Base-by-base conservation (phyloP, 352 stramenopile genomes). In the Phytopythium cucurbitacearum region DNA sequence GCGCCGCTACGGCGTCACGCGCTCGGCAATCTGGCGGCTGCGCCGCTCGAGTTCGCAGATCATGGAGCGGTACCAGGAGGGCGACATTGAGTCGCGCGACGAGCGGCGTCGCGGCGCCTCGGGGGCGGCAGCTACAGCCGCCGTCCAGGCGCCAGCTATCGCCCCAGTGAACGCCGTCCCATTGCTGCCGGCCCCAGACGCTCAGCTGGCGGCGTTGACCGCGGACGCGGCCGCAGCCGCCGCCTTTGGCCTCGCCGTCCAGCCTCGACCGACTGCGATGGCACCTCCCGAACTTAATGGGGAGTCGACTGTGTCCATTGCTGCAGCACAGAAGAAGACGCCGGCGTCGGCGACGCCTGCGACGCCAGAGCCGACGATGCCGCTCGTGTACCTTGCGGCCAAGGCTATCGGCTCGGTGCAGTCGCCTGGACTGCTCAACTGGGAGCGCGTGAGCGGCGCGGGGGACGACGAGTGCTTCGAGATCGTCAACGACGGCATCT, bases 11-110 rank as follows among this genome's bases (percentile, higher is more conserved):
- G 67, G 70, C 8, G 70, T 80, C n/a, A 77, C 61, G 33, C 58
- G 66, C 41, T 76, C 70, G 11, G 70, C 70, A 16, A 77, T 80
- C 49, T 75, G 70, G 68, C 62, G 68, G 1, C 56, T 80, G 48
- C 64, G 62, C 9, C 67, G 67, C 36, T 44, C 62, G 12, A 68
- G 66, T n/a, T 50, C 41, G 34, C 59, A 71, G 35, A 75, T 80
- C 50, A 66, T 80, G 38, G 59, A 77, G 53, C 64, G 70, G 28
- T 80, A 80, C 49, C 57, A 76, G 46, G 64, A 75, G 33, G 70
- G 61, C 28, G 61, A 73, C 42, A 46, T 73, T 28, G 60, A 73
- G 55, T 74, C 66, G 6, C 67, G 70, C 13, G 64, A 80, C 52
- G 62, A 71, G 42, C 70, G 64, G 9, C 67, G 62, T 3, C 57